Evolutionary conservation across 2,329 filamentous ascomycete genomes (phyloP).

Genomic region (Neofusicoccum parvum): DNA sequence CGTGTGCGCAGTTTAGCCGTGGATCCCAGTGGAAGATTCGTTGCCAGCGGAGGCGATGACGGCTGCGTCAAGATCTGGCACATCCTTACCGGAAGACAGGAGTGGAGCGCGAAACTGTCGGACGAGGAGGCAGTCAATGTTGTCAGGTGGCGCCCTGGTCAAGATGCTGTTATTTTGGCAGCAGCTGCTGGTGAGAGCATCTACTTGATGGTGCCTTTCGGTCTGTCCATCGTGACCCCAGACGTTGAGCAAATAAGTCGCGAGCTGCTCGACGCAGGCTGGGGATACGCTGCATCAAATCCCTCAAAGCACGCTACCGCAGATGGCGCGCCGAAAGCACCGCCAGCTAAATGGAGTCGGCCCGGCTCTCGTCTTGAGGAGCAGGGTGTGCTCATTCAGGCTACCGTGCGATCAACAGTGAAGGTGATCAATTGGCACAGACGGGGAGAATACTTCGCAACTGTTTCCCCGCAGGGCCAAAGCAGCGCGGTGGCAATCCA

Average conservation of each 20-base stretch:
- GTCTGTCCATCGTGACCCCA: conserved; percentile 66
- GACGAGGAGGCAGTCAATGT: conserved; percentile 78
- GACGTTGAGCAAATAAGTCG: conserved; percentile 74
- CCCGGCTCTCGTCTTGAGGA: conserved; percentile 74
- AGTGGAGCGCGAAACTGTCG: conserved; percentile 81
- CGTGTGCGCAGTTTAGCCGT: conserved; percentile 82
- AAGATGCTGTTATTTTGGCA: conserved; percentile 78
- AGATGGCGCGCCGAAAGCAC: conserved; percentile 67
- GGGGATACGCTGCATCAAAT: conserved; percentile 74
- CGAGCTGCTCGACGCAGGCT: conserved; percentile 82
- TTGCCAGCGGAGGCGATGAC: conserved; percentile 93
- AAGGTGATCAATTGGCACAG: conserved; percentile 94
- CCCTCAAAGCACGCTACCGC: conserved; percentile 57
- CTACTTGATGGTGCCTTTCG: conserved; percentile 73
- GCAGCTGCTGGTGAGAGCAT: conserved; percentile 83
- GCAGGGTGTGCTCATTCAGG: conserved; percentile 76
- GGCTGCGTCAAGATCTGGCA: conserved; percentile 92
- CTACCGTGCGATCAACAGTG: conserved; percentile 76
- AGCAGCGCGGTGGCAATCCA: conserved; percentile 87
- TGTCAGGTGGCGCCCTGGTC: conserved; percentile 86
- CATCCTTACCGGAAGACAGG: conserved; percentile 78
- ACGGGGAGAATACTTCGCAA: conserved; percentile 90
- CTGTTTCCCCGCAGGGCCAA: conserved; percentile 80
- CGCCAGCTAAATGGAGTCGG: conserved; percentile 79
- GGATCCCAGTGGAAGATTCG: conserved; percentile 80